Evolutionary conservation across 2,329 filamentous ascomycete genomes (phyloP), one percentile per base, ranked within the genome.

Genomic region (Hirsutella rhossiliensis): DNA sequence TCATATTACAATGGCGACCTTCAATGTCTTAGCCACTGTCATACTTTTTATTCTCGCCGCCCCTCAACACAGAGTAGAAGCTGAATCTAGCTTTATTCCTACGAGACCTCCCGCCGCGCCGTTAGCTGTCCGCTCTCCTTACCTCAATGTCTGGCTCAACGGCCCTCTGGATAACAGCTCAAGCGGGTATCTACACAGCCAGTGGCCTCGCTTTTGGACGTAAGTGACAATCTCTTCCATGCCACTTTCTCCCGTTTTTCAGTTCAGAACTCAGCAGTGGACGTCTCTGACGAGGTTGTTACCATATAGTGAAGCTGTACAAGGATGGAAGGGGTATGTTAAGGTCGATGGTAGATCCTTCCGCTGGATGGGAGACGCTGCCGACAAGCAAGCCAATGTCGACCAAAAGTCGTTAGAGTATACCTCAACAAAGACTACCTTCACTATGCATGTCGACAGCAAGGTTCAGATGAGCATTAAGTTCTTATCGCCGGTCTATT

Each of bases 401-500:
- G 72, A 74, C 18, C 83, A 88, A 57, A 74, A 69, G 2, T 66
- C 74, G 0, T 79, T 78, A 55, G 71, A 78, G 45, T 87, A 87
- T 57, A 87, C 84, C 0, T 82, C 83, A 0, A 87, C 84, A 5
- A 73, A 71, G 55, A 86, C 80, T 53, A 76, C 75, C 20, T 88
- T 87, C 58, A 78, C 71, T 9, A 77, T 86, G 65, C 68, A 78
- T 48, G 78, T 82, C 13, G 78, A 60, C 32, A 69, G 70, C 27
- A 72, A 73, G 47, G 69, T 88, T 7, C 63, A 72, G 44, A 67
- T 89, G 67, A 83, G 72, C 17, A 71, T 82, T 43, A 83, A 76
- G 0, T 89, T 88, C 54, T 58, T 87, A 39, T 85, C 82, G 0
- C 82, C 84, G 0, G 69, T 88, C n/a, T 82, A 75, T n/a, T 78